Evolutionary conservation across 2,329 filamentous ascomycete genomes (phyloP).

Genomic region (Cladosporium colombiae): DNA sequence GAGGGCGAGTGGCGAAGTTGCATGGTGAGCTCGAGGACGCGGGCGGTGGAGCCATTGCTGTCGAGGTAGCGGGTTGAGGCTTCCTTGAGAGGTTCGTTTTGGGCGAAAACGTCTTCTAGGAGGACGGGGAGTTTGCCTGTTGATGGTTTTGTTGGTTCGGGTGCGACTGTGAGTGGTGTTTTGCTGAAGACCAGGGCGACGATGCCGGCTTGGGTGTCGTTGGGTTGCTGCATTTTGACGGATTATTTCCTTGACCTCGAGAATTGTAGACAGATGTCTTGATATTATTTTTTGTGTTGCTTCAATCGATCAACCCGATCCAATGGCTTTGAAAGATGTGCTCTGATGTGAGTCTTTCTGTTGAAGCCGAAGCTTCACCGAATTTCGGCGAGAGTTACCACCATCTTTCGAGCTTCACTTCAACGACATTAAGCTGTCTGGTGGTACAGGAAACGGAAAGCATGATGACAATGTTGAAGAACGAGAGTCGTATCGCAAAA

Average conservation of each 20-base stretch:
- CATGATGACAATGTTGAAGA: background rate
- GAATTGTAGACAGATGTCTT: background rate
- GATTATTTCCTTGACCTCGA: no score
- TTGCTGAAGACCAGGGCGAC: constrained; percentile 23
- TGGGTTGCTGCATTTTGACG: background rate
- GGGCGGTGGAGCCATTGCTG: constrained; percentile 4
- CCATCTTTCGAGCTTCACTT: background rate
- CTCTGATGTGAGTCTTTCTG: constrained; percentile 3
- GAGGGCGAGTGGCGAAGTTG: constrained; percentile 19
- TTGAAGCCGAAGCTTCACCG: constrained; percentile 4
- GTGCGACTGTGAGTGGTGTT: constrained; percentile 8
- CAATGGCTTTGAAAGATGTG: constrained; percentile 3
- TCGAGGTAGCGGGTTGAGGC: constrained; percentile 18
- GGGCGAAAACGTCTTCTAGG: constrained; percentile 9
- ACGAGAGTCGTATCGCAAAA: background rate
- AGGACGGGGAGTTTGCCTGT: background rate
- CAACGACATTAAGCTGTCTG: background rate
- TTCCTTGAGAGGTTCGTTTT: background rate
- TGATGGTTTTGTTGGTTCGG: constrained; percentile 17
- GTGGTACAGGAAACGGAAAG: background rate
- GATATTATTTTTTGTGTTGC: background rate
- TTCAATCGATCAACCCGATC: background rate
- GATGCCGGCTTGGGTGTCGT: constrained; percentile 14
- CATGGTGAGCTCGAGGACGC: constrained; percentile 21
- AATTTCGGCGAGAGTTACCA: background rate